Conservation (phyloP, 179 eudicot genomes). For the Beta lomatogona region DNA sequence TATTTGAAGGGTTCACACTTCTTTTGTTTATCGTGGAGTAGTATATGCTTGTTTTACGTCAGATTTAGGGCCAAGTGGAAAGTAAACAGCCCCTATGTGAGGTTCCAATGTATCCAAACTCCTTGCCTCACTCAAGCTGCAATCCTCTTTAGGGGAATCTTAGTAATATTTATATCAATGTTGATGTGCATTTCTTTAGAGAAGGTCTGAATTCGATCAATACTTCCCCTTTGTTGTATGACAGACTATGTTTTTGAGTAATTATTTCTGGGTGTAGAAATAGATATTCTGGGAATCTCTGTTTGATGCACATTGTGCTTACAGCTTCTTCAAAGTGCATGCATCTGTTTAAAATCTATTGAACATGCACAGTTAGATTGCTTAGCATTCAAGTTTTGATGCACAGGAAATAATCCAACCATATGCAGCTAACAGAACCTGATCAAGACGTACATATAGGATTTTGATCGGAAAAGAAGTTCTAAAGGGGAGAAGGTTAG, state of each 20-base stretch:
- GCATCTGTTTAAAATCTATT: not conserved
- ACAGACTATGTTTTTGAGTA: not conserved
- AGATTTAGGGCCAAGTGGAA: not conserved
- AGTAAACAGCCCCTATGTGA: not conserved
- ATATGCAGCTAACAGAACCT: not conserved
- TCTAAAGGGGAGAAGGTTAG: not conserved
- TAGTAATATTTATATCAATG: not conserved
- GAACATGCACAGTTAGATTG: not conserved
- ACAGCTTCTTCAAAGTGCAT: not conserved
- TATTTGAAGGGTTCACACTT: not conserved
- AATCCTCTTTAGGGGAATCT: not conserved
- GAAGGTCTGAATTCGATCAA: not conserved
- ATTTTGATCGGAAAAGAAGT: conserved; percentile 4
- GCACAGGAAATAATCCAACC: not conserved
- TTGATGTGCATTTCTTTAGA: not conserved
- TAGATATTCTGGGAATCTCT: not conserved
- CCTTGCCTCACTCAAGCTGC: not conserved
- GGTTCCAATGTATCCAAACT: not conserved
- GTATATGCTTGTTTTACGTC: not conserved
- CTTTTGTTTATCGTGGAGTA: not conserved
- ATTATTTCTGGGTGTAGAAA: not conserved
- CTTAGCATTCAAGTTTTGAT: not conserved
- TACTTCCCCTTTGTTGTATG: not conserved
- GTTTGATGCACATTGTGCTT: not conserved
- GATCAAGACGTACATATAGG: not conserved